Base-by-base conservation (phyloP, 495 filamentous ascomycete genomes). In the Xylaria acuta region DNA sequence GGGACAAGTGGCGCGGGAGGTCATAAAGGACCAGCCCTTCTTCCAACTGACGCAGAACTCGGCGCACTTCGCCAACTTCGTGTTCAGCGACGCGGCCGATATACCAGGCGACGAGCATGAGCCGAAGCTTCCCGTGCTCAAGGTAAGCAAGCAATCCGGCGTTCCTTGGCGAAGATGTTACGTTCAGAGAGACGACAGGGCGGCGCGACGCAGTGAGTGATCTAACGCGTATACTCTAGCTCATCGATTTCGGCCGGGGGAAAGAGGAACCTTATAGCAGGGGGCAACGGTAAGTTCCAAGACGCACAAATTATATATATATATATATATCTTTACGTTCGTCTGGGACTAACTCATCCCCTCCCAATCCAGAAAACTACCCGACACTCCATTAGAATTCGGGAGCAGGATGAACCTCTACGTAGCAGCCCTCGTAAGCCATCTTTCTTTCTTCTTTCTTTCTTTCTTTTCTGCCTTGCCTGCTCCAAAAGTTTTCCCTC, bases 181-280 rank as follows among this genome's bases (percentile, higher is more conserved):
- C n/a, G 14, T 5, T 12, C 3, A n/a, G 38, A 40, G 38, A 40
- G 38, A 40, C 38, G 8, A 40, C 38, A 7, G 8, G 38, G 11
- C n/a, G n/a, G n/a, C n/a, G n/a, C n/a, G 1, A 7, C 2, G 2
- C 3, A 43, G 0, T 11, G n/a, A 40, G 38, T 64, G 7, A 6
- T 45, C 62, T 64, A 27, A 64, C 32, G 2, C 6, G n/a, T 12
- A n/a, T n/a, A 2, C 41, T 34, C 4, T 9, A 66, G 64, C 41
- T 66, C 27, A 49, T 66, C 45, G 64, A 66, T 36, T 66, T 66
- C 20, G 64, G 64, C 32, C 41, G 64, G 16, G n/a, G 43, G 5
- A 32, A 4, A 36, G 16, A 49, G 38, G 64, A 66, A 8, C 6
- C 43, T 2, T 6, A 20, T 12, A 40, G 43, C 3, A 27, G 30